Percentiles rank a stretch among this genome's conserved stretches.
Evolutionary conservation across 2,329 filamentous ascomycete genomes (phyloP).

Genomic region (Rosellinia necatrix): DNA sequence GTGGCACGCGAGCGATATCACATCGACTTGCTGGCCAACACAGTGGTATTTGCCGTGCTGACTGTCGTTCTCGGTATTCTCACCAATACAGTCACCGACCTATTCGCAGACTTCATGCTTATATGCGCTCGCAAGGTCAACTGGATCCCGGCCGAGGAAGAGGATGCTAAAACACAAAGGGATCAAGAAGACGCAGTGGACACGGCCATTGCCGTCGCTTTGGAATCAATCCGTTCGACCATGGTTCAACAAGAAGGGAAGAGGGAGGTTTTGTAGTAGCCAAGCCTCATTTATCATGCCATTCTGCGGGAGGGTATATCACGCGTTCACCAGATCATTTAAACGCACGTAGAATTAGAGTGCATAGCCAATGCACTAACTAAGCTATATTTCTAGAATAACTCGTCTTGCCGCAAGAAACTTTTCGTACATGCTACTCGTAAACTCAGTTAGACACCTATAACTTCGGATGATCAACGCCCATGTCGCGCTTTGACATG

Average conservation of each 20-base stretch:
- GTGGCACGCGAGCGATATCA: conserved; percentile 11
- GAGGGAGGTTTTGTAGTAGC: not conserved
- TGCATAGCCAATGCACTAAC: too few species aligned
- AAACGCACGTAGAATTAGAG: too few species aligned
- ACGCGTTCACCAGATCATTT: too few species aligned
- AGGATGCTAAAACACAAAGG: not conserved
- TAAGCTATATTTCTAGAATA: too few species aligned
- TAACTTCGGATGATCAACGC: not conserved
- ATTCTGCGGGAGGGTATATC: too few species aligned
- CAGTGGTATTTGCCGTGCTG: conserved; percentile 12
- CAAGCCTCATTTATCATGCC: not conserved
- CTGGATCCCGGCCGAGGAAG: conserved; percentile 17
- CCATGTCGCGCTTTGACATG: not conserved
- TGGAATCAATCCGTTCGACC: conserved; percentile 7
- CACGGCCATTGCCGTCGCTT: not conserved
- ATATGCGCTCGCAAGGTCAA: conserved; percentile 10
- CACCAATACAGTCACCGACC: conserved; percentile 19
- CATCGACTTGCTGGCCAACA: conserved; percentile 10
- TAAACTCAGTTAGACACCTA: not conserved
- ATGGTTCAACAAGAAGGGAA: not conserved
- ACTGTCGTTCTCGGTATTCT: conserved; percentile 14
- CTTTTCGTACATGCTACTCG: too few species aligned
- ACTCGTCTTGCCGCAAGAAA: too few species aligned
- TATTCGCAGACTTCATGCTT: conserved; percentile 16
- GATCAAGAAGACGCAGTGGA: conserved; percentile 3